A percentile compares a stretch with the other conserved stretches of the same genome.
Evolutionary conservation across 2,329 filamentous ascomycete genomes (phyloP).

Genomic region (Camillea tinctor): DNA sequence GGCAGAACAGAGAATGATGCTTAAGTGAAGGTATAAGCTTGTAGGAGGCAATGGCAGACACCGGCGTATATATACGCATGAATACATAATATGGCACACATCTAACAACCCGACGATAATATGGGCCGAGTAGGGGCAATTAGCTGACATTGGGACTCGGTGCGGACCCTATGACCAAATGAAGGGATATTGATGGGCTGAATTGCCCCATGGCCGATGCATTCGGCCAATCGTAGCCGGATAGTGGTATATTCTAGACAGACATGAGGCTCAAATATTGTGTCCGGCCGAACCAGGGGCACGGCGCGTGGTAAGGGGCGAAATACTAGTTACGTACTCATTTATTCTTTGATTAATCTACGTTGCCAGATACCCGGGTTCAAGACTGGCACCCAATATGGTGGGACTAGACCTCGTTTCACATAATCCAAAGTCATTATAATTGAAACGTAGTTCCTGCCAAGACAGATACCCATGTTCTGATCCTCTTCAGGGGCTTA

Average conservation of each 20-base stretch:
- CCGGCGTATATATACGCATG: background rate
- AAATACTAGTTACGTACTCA: background rate
- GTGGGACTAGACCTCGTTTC: background rate
- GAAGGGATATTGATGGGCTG: background rate
- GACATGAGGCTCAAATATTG: background rate
- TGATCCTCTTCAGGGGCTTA: background rate
- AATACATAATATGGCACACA: background rate
- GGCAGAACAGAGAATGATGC: background rate
- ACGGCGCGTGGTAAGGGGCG: background rate
- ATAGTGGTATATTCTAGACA: background rate
- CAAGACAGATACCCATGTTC: background rate
- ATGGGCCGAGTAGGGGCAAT: background rate
- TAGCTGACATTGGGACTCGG: background rate
- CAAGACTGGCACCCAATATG: background rate
- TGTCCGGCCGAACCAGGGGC: background rate
- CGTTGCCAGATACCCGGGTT: background rate
- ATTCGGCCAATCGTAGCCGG: background rate
- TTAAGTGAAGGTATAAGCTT: background rate
- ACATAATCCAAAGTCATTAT: background rate
- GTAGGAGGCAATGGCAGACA: background rate
- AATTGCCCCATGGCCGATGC: background rate
- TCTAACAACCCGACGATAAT: background rate
- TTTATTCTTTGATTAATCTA: background rate
- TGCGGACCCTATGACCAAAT: background rate
- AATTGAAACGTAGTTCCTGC: background rate